Percentiles rank a stretch among this genome's conserved stretches.
These are phyloP conservation scores for Bjerkandera adusta DNA, from an alignment of 1,284 basidiomycete genomes.

Conservation along the genomic window DNA sequence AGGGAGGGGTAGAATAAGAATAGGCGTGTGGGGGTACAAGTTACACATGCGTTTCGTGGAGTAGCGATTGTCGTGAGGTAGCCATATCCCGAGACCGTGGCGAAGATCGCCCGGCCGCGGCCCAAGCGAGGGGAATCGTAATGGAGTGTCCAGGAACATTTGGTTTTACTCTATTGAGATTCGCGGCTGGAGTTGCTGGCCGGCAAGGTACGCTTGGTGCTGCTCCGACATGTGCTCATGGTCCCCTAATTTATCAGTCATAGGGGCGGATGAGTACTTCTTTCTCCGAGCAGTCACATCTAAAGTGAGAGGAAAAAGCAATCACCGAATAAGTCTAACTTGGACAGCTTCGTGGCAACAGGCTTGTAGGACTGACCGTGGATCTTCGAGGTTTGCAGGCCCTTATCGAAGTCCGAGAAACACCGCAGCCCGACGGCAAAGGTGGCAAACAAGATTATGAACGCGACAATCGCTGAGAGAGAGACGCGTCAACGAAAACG, in stretches of 20 bases:
- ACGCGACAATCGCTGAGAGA: slow-evolving; percentile 63
- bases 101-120: too few relatives aligned
- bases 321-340: slow-evolving; percentile 28
- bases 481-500: slow-evolving; percentile 1
- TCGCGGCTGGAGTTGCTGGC: slow-evolving; percentile 37
- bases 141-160: background rate
- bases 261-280: slow-evolving; percentile 38
- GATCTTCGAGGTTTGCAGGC: slow-evolving; percentile 65
- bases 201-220: slow-evolving; percentile 35
- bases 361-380: slow-evolving; percentile 59
- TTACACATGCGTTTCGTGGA: too few relatives aligned
- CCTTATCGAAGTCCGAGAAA: slow-evolving; percentile 77
- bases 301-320: slow-evolving; percentile 26
- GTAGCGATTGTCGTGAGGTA: too few relatives aligned
- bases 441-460: slow-evolving; percentile 67
- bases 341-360: slow-evolving; percentile 25
- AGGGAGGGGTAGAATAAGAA: too few relatives aligned
- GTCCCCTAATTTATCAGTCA: slow-evolving; percentile 38
- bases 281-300: slow-evolving; percentile 46
- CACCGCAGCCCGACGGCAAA: slow-evolving; percentile 76
- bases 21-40: too few relatives aligned
- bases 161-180: slow-evolving; percentile 50
- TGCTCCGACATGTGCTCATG: slow-evolving; percentile 34
- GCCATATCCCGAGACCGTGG: too few relatives aligned
- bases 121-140: background rate